Evolutionary conservation across 2,329 filamentous ascomycete species (phyloP).

Genomic region (Talaromyces sp.): DNA sequence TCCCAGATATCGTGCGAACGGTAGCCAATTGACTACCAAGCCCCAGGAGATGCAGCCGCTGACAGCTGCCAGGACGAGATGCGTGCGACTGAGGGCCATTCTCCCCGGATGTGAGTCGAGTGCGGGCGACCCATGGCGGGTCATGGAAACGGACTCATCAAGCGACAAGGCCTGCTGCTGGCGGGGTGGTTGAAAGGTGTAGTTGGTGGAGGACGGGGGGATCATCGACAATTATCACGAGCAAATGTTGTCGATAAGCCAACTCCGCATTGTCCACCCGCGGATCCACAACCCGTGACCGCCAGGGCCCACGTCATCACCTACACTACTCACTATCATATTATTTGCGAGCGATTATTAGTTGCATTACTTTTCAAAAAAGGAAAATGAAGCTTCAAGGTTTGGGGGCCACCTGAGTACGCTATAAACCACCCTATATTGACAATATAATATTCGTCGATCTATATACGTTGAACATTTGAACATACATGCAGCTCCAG

Average conservation of each 20-base stretch:
- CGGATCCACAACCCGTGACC: background rate
- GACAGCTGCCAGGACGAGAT: slow-evolving; percentile 37
- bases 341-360: too few species aligned
- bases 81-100: slow-evolving; percentile 43
- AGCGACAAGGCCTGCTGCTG: background rate
- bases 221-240: background rate
- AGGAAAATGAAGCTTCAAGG: too few species aligned
- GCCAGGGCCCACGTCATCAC: background rate
- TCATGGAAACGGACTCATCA: background rate
- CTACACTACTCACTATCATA: too few species aligned
- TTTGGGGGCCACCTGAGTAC: too few species aligned
- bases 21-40: slow-evolving; percentile 75
- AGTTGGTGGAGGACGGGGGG: background rate
- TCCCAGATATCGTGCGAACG: slow-evolving; percentile 74
- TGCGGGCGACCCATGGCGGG: slow-evolving; percentile 29
- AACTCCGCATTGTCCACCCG: background rate
- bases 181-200: background rate
- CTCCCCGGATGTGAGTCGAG: slow-evolving; percentile 41
- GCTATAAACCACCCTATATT: too few species aligned
- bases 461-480: too few species aligned
- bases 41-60: slow-evolving; percentile 73
- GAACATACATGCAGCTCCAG: background rate
- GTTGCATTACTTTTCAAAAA: too few species aligned
- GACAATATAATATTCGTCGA: too few species aligned
- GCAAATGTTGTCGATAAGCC: background rate